Base-by-base conservation (phyloP, 257 asterid genomes). In the Capsicum baccatum region DNA sequence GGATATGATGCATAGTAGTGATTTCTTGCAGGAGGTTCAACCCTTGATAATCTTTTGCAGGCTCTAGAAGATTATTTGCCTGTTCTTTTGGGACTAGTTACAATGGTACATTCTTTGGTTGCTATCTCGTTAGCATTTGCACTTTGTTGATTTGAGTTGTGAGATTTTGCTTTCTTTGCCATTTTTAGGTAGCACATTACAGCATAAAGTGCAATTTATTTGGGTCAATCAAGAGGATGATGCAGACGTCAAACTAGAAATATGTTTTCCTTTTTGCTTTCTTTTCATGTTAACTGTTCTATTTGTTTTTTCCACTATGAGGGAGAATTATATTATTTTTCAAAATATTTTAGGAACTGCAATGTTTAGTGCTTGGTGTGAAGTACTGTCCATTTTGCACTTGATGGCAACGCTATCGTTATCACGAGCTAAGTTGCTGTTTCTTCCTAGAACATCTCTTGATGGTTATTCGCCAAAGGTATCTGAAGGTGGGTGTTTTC, bases 211-310 rank as follows among this genome's bases (percentile, higher is more conserved):
- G 81, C 97, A 88, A 89, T 96, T 94, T 89, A 87, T 88, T 89
- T 96, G 99, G 99, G 89, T 93, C 85, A 96, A 96, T 91, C 99
- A 96, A 91, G 99, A 96, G 91, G 99, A 97, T 83, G 98, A 95
- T 81, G 94, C 87, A 58, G 99, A 97, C 98, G 99, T 97, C 85
- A 83, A 67, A 88, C 67, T 84, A 82, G 59, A 54, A 67, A 37
- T 78, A 26, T 55, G 14, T 26, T 33, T 54, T 21, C 54, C 44
- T 35, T 16, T n/a, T 48, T 37, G 63, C 64, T 58, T 57, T 19
- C 26, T 4, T 14, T 47, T 52, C 3, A 9, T 64, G 80, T 69
- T 63, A 83, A 37, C 52, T 35, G 1, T 86, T 87, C 58, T 52
- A 73, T 87, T 69, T 52, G 64, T 17, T 83, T 84, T 83, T 78